These are phyloP conservation scores for Somion occarium DNA, from an alignment of 1,284 basidiomycete genomes.

Conservation along the genomic window DNA sequence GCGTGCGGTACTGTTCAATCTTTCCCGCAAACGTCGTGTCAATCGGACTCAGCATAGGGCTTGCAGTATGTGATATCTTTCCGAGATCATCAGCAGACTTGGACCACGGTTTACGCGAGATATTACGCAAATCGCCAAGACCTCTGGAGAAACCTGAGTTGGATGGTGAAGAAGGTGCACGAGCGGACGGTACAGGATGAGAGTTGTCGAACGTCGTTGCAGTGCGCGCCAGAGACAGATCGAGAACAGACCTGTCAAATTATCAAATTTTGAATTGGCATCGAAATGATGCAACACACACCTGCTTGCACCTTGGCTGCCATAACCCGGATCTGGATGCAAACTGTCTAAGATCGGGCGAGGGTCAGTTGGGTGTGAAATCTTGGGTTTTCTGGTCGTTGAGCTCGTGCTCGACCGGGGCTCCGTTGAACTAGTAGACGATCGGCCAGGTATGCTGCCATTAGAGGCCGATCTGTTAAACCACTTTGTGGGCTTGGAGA, in stretches of 20 bases:
- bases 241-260: constrained; percentile 55
- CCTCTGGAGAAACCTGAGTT: constrained; percentile 29
- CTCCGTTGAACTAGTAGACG: constrained; percentile 31
- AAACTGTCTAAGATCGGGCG: constrained; percentile 56
- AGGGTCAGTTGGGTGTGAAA: constrained; percentile 77
- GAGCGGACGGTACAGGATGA: constrained; percentile 21
- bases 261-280: constrained; percentile 2
- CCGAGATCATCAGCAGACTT: constrained; percentile 74
- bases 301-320: constrained; percentile 42
- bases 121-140: constrained; percentile 61
- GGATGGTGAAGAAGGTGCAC: constrained; percentile 35
- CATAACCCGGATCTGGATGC: constrained; percentile 22
- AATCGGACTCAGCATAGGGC: constrained; percentile 35
- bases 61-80: constrained; percentile 39
- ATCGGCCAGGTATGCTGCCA: constrained; percentile 18
- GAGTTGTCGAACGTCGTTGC: constrained; percentile 44
- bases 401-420: constrained; percentile 53
- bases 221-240: constrained; percentile 48
- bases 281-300: constrained; percentile 17
- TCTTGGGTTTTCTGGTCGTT: constrained; percentile 60
- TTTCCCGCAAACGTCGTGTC: constrained; percentile 53
- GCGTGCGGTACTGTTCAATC: constrained; percentile 55
- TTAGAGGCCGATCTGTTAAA: constrained; percentile 27
- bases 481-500: constrained; percentile 30
- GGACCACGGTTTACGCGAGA: constrained; percentile 71